phyloP scores from a whole-genome alignment of 805 yeast species.

The Starmerella asiatica region DNA sequence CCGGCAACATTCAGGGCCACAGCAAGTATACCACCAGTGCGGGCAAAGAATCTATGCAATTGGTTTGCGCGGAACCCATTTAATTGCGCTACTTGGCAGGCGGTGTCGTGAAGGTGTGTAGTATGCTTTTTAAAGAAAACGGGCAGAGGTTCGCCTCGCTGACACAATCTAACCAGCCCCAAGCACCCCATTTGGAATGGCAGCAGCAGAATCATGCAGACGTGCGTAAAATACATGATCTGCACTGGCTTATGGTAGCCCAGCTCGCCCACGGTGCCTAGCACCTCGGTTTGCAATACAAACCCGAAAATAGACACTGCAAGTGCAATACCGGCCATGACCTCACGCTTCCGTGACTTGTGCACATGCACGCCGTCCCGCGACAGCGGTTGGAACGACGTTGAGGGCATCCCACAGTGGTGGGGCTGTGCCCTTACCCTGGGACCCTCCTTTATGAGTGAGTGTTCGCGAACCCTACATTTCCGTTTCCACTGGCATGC shows the following conservation, averaged over 20 bases:
- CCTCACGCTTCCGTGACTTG: slow-evolving; percentile 26
- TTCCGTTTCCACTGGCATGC: no score
- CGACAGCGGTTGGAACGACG: no score
- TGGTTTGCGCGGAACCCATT: slow-evolving; percentile 9
- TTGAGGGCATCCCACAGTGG: no score
- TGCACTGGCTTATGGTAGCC: slow-evolving; percentile 59
- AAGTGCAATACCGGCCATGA: slow-evolving; percentile 37
- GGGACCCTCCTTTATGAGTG: no score
- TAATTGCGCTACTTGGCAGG: slow-evolving; percentile 12
- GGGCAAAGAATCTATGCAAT: slow-evolving; percentile 31
- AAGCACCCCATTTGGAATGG: slow-evolving; percentile 47
- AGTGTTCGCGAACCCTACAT: no score
- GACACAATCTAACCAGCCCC: slow-evolving; percentile 24
- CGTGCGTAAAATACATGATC: slow-evolving; percentile 51
- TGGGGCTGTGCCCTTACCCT: no score
- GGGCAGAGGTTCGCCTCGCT: slow-evolving; percentile 6
- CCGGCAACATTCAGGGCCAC: slow-evolving; percentile 62
- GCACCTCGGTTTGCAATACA: slow-evolving; percentile 68
- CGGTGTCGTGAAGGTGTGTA: slow-evolving; percentile 14
- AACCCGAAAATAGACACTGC: slow-evolving; percentile 43
- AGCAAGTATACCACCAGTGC: slow-evolving; percentile 35
- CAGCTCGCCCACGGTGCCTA: slow-evolving; percentile 49
- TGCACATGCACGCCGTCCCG: background rate
- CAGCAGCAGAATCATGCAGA: slow-evolving; percentile 63
- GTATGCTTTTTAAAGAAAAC: slow-evolving; percentile 13